Evolutionary conservation across 2,329 filamentous ascomycete species (phyloP).

Genomic region (Chrysosporium keratinophilum): DNA sequence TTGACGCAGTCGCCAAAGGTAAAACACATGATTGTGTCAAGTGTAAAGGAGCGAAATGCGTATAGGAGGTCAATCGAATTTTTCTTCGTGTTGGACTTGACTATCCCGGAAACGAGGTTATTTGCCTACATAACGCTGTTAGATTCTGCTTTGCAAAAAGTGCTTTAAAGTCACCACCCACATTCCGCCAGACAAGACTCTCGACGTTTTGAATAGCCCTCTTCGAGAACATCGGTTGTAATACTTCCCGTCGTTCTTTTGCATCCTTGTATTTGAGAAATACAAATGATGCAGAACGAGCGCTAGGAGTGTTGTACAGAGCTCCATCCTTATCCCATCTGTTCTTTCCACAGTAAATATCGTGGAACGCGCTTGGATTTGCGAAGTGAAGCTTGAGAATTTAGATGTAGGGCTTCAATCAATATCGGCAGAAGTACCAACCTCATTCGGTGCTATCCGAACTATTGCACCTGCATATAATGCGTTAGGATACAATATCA

Average conservation of each 20-base stretch:
- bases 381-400: neutral
- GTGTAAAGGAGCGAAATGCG: conserved; percentile 5
- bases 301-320: neutral
- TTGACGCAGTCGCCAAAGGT: neutral
- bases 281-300: neutral
- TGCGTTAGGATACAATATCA: neutral
- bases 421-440: neutral
- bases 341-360: neutral
- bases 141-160: neutral
- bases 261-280: neutral
- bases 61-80: neutral
- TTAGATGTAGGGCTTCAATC: neutral
- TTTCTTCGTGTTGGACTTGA: neutral
- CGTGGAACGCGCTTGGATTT: neutral
- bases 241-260: neutral
- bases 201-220: neutral
- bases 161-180: neutral
- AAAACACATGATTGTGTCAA: neutral
- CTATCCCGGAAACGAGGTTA: neutral
- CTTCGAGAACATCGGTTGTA: neutral
- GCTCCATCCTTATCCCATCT: conserved; percentile 1
- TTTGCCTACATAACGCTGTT: neutral
- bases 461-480: neutral
- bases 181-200: conserved; percentile 1
- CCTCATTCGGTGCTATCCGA: conserved; percentile 1